These are phyloP conservation scores for Sarcomyxa edulis DNA, from an alignment of 768 basidiomycete genomes.

Conservation along the genomic window DNA sequence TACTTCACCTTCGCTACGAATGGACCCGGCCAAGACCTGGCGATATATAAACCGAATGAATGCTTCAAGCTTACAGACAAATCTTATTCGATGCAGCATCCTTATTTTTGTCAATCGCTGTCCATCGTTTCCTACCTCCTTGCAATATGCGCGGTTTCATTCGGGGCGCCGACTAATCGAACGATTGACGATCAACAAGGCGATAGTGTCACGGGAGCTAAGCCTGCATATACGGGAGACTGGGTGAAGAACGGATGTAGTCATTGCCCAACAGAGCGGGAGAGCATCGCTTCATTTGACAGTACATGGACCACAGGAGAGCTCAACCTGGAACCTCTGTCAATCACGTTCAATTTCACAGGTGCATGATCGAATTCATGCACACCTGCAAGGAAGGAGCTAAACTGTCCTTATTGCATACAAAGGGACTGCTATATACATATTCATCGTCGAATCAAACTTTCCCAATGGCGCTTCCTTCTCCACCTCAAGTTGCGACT, in stretches of 20 bases:
- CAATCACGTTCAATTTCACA: slow-evolving; percentile 8
- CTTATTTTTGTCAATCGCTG: neutral
- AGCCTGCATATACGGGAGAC: slow-evolving; percentile 8
- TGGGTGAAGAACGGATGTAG: slow-evolving; percentile 3
- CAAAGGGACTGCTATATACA: slow-evolving; percentile 15
- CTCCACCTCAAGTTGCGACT: slow-evolving; percentile 7
- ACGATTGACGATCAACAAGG: slow-evolving; percentile 16
- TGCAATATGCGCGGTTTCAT: too few relatives aligned
- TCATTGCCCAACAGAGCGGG: slow-evolving; percentile 8
- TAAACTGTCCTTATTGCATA: too few relatives aligned
- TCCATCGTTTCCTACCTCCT: neutral
- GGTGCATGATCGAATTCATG: slow-evolving; percentile 5
- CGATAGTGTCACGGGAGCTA: slow-evolving; percentile 10
- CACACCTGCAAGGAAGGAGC: neutral
- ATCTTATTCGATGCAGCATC: too few relatives aligned
- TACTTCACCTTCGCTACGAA: too few relatives aligned
- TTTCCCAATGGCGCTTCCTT: slow-evolving; percentile 3
- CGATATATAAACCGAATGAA: too few relatives aligned
- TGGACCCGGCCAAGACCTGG: too few relatives aligned
- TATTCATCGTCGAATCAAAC: slow-evolving; percentile 15
- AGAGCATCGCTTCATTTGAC: slow-evolving; percentile 5
- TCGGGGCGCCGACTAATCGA: slow-evolving; percentile 8
- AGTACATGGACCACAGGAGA: slow-evolving; percentile 11
- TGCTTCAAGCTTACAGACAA: neutral
- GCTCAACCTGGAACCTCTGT: slow-evolving; percentile 7